Evolutionary conservation across 1,284 basidiomycete species (phyloP), one percentile per base, ranked within the genome.

Genomic region (Pseudomicrostroma phylloplanum): DNA sequence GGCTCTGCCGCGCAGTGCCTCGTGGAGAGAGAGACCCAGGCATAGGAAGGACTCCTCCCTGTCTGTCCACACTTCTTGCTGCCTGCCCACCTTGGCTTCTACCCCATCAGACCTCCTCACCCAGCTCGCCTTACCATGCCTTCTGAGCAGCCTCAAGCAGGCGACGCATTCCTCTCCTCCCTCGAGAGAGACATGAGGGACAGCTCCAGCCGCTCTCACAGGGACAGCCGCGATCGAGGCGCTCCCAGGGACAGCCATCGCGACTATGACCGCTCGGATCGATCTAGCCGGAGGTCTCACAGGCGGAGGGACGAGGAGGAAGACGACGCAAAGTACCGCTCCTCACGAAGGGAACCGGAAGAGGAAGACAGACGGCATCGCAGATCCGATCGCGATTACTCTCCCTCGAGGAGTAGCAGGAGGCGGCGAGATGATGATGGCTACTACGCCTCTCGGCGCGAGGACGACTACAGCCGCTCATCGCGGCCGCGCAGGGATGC

Each of bases 391-490:
- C 67, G 82, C 25, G 81, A 54, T 21, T 15, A 54, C 7, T 23
- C 51, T 11, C n/a, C 51, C 26, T 23, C 17, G 21, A 54, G 26
- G 6, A 54, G 21, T 15, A 54, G 51, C 21, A 54, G 51, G 51
- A 54, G 21, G 51, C 25, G 51, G 17, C 51, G n/a, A 54, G 43
- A 48, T 48, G 43, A 48, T n/a, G 43, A 48, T 48, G 43, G 21
- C 26, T 54, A 54, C 51, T 54, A 54, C 51, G 51, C 51, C 21
- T 8, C 51, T 17, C 51, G 51, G 23, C n/a, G 82, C 6, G 74
- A 74, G 19, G 67, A 69, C 13, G 68, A 68, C 13, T 67, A 69
- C 11, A 67, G 68, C 40, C 61, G 69, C 66, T 67, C 71, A 57
- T 56, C 62, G 26, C 59, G 61, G 26, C 30, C 30, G 30, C 59